These are phyloP conservation scores for Chenopodium suecicum DNA, from an alignment of 148 eudicot genomes.

Conservation along the genomic window DNA sequence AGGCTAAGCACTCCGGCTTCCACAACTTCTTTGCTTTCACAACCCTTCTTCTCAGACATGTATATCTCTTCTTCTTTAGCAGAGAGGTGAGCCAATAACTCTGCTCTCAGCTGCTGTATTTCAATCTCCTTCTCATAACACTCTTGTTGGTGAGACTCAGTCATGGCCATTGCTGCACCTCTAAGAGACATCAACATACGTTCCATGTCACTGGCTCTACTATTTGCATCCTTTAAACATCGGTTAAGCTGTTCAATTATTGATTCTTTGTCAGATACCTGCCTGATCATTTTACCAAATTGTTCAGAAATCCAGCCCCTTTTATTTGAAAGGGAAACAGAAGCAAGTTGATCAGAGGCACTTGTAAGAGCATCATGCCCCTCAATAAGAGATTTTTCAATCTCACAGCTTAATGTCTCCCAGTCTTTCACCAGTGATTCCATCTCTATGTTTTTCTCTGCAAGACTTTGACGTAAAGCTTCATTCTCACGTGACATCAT, in stretches of 20 bases:
- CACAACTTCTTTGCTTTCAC: constrained; percentile 41
- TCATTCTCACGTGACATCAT: constrained; percentile 44
- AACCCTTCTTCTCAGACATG: constrained; percentile 46
- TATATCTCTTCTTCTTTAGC: constrained; percentile 51
- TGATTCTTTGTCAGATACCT: constrained; percentile 63
- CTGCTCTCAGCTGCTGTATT: constrained; percentile 40
- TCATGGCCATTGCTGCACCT: constrained; percentile 74
- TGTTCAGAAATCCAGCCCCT: constrained; percentile 52
- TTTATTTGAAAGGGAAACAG: constrained; percentile 39
- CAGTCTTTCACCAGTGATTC: constrained; percentile 46
- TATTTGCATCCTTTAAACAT: constrained; percentile 66
- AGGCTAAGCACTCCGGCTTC: constrained; percentile 43
- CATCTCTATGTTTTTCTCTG: constrained; percentile 52
- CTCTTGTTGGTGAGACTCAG: constrained; percentile 76
- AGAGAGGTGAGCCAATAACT: constrained; percentile 49
- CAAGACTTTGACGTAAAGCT: constrained; percentile 39
- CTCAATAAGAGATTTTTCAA: constrained; percentile 61
- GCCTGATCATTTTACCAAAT: constrained; percentile 52
- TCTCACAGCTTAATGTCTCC: constrained; percentile 48
- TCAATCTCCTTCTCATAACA: constrained; percentile 63
- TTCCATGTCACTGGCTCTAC: constrained; percentile 60
- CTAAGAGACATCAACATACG: constrained; percentile 77
- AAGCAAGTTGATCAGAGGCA: constrained; percentile 55
- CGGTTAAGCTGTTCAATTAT: constrained; percentile 55
- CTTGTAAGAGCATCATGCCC: constrained; percentile 65